Conservation (phyloP, 176 grass and related monocot species). For the Melocanna baccifera region DNA sequence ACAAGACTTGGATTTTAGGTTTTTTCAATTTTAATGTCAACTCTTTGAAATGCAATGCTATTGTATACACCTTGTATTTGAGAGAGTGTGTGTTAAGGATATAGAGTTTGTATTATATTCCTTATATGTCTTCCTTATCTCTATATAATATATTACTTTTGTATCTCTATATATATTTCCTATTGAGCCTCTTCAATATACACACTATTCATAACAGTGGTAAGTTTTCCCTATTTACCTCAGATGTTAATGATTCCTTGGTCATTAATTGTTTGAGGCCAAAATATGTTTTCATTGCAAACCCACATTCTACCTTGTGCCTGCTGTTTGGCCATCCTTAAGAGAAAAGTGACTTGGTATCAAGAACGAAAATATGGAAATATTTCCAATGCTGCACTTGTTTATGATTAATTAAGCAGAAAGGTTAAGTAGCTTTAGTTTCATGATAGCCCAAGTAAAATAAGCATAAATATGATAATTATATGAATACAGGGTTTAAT, state of each 20-base stretch:
- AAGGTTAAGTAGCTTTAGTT: background rate
- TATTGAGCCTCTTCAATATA: too few relatives aligned
- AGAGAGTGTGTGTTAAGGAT: too few relatives aligned
- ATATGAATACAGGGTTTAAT: background rate
- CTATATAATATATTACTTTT: too few relatives aligned
- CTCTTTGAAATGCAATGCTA: too few relatives aligned
- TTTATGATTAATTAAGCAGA: background rate
- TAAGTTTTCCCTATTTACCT: conserved; percentile 31
- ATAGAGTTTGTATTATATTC: too few relatives aligned
- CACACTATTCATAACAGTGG: too few relatives aligned
- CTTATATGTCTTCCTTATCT: too few relatives aligned
- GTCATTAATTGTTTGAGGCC: background rate
- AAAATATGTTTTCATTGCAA: conserved; percentile 33
- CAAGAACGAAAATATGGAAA: conserved; percentile 43
- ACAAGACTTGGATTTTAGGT: too few relatives aligned
- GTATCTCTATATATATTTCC: too few relatives aligned
- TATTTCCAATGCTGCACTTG: background rate
- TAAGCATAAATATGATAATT: background rate
- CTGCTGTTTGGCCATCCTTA: conserved; percentile 78
- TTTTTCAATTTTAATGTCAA: too few relatives aligned
- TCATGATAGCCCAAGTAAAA: background rate
- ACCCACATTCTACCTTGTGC: conserved; percentile 76
- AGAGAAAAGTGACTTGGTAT: conserved; percentile 55
- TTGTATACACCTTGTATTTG: too few relatives aligned
- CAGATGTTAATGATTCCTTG: background rate